Conservation (phyloP, 1,284 basidiomycete species). For the Leccinum fuscescens region DNA sequence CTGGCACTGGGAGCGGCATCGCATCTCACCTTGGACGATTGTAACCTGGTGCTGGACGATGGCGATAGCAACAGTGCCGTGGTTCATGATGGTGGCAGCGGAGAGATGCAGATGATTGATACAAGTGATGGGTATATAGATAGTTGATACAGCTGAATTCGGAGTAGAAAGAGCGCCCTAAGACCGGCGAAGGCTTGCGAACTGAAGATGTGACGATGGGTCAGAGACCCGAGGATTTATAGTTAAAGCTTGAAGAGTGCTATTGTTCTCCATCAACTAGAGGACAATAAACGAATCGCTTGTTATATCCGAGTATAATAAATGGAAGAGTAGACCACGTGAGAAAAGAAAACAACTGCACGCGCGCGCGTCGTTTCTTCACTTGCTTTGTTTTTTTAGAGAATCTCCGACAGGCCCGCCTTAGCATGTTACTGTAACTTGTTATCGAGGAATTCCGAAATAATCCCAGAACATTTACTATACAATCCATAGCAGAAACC, state of each 20-base stretch:
- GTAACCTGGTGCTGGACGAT: conserved; percentile 46
- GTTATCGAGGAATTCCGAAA: background rate
- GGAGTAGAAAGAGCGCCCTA: conserved; percentile 5
- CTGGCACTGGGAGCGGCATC: background rate
- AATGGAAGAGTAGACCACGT: background rate
- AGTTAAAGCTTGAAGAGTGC: background rate
- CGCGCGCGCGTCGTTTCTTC: background rate
- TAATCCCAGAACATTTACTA: background rate
- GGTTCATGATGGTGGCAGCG: conserved; percentile 43
- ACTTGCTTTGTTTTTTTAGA: background rate
- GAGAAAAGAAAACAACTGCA: background rate
- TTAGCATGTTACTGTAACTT: background rate
- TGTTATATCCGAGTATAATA: background rate
- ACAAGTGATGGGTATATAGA: conserved; percentile 10
- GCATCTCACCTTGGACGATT: conserved; percentile 56
- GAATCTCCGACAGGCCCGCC: background rate
- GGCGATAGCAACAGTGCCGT: conserved; percentile 62
- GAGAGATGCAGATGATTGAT: conserved; percentile 11
- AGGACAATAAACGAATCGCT: background rate
- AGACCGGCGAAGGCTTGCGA: background rate
- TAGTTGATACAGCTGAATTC: conserved; percentile 17
- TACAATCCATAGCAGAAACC: background rate
- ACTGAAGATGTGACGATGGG: background rate
- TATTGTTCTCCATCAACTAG: conserved; percentile 3
- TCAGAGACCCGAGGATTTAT: conserved; percentile 19